These are phyloP conservation scores for Aureobasidium sp. DNA, from an alignment of 2,329 filamentous ascomycete genomes.

Conservation along the genomic window DNA sequence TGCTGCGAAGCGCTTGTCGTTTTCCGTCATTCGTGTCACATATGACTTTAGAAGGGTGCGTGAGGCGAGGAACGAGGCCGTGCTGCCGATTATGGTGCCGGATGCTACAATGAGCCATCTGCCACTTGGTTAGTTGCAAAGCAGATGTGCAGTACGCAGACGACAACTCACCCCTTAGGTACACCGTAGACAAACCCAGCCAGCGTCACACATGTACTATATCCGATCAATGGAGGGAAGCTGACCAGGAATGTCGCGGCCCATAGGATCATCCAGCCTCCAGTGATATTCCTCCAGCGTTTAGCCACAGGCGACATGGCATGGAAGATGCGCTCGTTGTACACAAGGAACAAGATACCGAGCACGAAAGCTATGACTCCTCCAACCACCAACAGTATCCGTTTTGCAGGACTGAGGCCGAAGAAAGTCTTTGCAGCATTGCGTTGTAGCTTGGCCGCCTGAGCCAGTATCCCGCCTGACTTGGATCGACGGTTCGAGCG, in stretches of 20 bases:
- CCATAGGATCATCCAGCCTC: constrained; percentile 70
- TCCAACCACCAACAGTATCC: constrained; percentile 46
- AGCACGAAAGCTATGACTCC: constrained; percentile 46
- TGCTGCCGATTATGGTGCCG: constrained; percentile 70
- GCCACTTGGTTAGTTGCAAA: background rate
- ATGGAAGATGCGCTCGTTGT: constrained; percentile 71
- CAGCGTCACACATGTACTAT: constrained; percentile 66
- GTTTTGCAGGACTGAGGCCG: constrained; percentile 53
- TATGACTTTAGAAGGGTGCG: constrained; percentile 70
- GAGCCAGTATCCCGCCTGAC: constrained; percentile 32
- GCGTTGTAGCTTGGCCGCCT: constrained; percentile 37
- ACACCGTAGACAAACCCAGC: constrained; percentile 65
- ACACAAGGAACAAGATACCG: constrained; percentile 62
- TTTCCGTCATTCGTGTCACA: constrained; percentile 70
- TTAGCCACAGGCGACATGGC: constrained; percentile 64
- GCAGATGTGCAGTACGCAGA: background rate
- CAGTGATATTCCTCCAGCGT: constrained; percentile 64
- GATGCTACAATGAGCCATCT: constrained; percentile 79
- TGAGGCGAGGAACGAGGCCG: constrained; percentile 70
- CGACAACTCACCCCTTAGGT: constrained; percentile 54
- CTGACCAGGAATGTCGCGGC: constrained; percentile 64
- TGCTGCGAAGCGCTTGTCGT: constrained; percentile 81
- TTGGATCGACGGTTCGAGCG: constrained; percentile 24
- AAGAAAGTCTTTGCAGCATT: constrained; percentile 44
- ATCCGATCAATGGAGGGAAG: constrained; percentile 83